Evolutionary conservation across 768 basidiomycete genomes (phyloP).

Genomic region (Auricularia cornea): DNA sequence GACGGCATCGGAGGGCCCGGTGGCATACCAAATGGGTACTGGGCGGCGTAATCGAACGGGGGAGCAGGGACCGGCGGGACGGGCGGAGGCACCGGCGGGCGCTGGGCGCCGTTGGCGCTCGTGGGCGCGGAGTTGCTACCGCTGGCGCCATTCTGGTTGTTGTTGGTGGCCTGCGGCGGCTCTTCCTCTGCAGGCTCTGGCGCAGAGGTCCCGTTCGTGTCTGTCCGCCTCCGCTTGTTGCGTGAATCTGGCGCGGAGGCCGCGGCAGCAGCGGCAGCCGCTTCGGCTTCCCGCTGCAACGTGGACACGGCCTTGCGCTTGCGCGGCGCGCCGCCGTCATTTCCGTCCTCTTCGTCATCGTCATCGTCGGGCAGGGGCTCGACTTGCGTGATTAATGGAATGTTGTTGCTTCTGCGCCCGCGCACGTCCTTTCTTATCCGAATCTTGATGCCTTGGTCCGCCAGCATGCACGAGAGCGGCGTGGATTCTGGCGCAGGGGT

Average conservation of each 20-base stretch:
- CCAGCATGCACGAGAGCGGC: slow-evolving; percentile 77
- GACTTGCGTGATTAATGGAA: slow-evolving; percentile 8
- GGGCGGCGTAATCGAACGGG: not conserved
- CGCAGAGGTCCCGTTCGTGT: not conserved
- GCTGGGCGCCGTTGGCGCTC: not conserved
- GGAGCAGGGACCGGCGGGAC: not conserved
- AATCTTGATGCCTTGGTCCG: slow-evolving; percentile 95
- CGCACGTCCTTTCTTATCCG: slow-evolving; percentile 89
- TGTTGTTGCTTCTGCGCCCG: slow-evolving; percentile 49
- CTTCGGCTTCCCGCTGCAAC: not conserved
- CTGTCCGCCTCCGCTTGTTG: not conserved
- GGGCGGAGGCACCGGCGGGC: not conserved
- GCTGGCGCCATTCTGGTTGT: not conserved
- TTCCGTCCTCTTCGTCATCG: slow-evolving; percentile 14
- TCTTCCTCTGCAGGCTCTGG: not conserved
- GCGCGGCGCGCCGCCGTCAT: not conserved
- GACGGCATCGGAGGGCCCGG: not conserved
- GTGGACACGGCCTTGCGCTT: not conserved
- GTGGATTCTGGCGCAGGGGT: slow-evolving; percentile 61
- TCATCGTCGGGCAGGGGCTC: slow-evolving; percentile 31
- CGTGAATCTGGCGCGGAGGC: not conserved
- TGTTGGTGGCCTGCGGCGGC: not conserved
- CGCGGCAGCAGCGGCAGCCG: not conserved
- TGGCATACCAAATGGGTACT: not conserved
- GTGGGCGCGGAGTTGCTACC: not conserved